Evolutionary conservation across 2,329 filamentous ascomycete genomes (phyloP).

Genomic region (Massarina eburnea): DNA sequence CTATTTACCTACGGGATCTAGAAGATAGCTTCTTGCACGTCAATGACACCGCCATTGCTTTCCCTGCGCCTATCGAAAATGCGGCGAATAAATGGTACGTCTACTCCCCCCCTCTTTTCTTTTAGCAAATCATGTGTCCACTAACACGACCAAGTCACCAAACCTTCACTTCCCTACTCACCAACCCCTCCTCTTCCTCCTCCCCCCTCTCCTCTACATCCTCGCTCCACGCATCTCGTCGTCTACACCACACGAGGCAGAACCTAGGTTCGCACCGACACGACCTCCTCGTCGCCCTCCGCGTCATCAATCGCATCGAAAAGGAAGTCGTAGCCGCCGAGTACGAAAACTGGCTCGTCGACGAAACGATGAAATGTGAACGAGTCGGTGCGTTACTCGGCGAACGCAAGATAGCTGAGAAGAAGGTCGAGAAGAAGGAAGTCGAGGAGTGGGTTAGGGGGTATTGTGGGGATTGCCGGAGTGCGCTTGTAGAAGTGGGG

Average conservation of each 20-base stretch:
- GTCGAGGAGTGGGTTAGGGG: conserved; percentile 59
- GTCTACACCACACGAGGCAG: conserved; percentile 77
- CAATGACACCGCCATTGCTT: conserved; percentile 31
- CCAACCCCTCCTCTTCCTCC: conserved; percentile 21
- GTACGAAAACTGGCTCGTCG: conserved; percentile 88
- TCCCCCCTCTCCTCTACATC: conserved; percentile 17
- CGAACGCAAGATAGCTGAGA: conserved; percentile 7
- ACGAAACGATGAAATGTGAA: conserved; percentile 76
- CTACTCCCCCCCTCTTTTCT: not conserved
- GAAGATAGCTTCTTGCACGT: conserved; percentile 60
- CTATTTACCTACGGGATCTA: conserved; percentile 81
- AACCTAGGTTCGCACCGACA: conserved; percentile 82
- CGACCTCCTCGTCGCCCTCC: conserved; percentile 85
- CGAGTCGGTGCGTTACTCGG: conserved; percentile 56
- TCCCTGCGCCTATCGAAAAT: conserved; percentile 17
- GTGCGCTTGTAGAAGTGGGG: conserved; percentile 31
- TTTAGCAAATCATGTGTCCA: conserved; percentile 9
- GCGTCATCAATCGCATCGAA: conserved; percentile 87
- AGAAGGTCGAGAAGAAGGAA: conserved; percentile 47
- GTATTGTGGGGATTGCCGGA: conserved; percentile 64
- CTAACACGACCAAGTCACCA: conserved; percentile 30
- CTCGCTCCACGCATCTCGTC: conserved; percentile 40
- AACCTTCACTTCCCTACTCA: conserved; percentile 41
- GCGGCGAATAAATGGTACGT: conserved; percentile 30
- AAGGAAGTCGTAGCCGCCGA: conserved; percentile 81